phyloP scores from a whole-genome alignment of 2,329 filamentous ascomycete species.

The Uncinocarpus reesii region DNA sequence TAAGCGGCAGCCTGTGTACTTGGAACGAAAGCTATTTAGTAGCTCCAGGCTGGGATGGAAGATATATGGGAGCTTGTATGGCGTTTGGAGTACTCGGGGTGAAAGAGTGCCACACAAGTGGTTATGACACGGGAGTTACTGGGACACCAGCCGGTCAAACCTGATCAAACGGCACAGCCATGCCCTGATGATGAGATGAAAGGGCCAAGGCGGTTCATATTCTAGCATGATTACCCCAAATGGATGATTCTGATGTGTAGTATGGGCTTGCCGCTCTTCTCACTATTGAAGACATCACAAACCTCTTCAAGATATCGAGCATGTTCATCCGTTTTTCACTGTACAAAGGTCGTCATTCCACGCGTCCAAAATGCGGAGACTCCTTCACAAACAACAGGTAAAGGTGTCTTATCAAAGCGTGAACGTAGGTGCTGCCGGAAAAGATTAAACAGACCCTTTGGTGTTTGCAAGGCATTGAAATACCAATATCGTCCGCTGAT shows the following conservation, averaged over 20 bases:
- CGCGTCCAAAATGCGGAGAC: slow-evolving; percentile 13
- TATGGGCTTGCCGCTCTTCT: neutral
- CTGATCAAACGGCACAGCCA: too few species aligned
- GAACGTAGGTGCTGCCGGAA: slow-evolving; percentile 3
- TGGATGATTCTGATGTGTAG: too few species aligned
- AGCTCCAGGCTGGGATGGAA: too few species aligned
- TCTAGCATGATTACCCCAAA: too few species aligned
- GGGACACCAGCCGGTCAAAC: too few species aligned
- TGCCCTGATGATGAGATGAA: too few species aligned
- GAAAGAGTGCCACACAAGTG: too few species aligned
- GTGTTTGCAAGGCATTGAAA: slow-evolving; percentile 6
- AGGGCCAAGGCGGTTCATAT: too few species aligned
- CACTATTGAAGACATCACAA: slow-evolving; percentile 5
- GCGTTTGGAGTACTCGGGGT: neutral
- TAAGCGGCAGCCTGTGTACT: neutral
- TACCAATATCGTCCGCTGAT: slow-evolving; percentile 14
- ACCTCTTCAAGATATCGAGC: slow-evolving; percentile 11
- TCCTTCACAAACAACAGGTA: neutral
- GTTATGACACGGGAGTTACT: too few species aligned
- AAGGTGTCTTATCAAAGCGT: slow-evolving; percentile 1
- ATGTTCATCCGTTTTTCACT: slow-evolving; percentile 7
- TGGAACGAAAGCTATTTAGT: too few species aligned
- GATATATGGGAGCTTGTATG: too few species aligned
- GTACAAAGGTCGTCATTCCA: slow-evolving; percentile 14
- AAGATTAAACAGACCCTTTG: slow-evolving; percentile 13